A percentile compares a stretch with the other conserved stretches of the same genome.
Evolutionary conservation across 441 rosid species (phyloP).

Genomic region (Corymbia calophylla): DNA sequence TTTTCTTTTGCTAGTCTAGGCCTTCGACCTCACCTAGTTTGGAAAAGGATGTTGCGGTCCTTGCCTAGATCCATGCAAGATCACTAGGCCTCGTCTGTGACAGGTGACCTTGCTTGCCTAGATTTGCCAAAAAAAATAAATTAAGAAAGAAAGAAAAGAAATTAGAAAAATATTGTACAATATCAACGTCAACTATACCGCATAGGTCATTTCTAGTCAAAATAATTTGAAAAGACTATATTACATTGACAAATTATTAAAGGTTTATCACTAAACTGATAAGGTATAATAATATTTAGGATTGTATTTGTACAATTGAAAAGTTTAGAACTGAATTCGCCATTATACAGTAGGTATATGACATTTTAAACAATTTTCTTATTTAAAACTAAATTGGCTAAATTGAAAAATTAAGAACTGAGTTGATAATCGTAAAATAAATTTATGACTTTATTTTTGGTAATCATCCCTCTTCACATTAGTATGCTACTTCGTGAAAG

Average conservation of each 20-base stretch:
- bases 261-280: no score
- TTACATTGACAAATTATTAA: no score
- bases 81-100: no score
- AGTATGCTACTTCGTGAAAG: neutral
- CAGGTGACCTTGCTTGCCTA: no score
- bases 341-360: accelerated
- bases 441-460: neutral
- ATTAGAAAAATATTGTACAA: no score
- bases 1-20: neutral
- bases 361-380: no score
- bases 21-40: neutral
- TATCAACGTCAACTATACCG: accelerated
- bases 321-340: accelerated
- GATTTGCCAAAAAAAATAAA: no score
- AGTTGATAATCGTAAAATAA: neutral
- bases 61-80: no score
- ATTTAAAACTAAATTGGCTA: neutral
- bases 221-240: no score
- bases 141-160: no score
- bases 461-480: neutral
- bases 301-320: neutral
- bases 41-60: neutral
- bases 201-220: no score
- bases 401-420: neutral
- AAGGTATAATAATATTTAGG: neutral